Evolutionary conservation across 352 stramenopile species (phyloP).

Genomic region (Globisporangium perplexum): DNA sequence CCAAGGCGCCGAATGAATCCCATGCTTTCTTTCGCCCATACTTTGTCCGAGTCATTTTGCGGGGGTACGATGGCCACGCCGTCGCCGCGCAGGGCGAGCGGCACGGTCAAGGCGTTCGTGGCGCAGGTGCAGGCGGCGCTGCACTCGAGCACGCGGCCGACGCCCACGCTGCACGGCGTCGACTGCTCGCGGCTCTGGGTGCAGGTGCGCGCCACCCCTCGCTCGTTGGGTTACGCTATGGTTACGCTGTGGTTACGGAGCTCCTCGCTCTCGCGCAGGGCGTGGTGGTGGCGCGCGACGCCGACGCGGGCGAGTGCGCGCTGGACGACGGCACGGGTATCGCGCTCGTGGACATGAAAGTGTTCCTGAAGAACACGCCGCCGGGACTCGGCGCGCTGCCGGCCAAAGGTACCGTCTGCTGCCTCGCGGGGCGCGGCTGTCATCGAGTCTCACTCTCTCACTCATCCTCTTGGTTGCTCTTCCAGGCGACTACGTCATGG

Average conservation of each 20-base stretch:
- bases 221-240: not conserved
- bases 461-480: not conserved
- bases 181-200: slow-evolving; percentile 74
- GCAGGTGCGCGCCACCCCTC: slow-evolving; percentile 46
- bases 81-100: slow-evolving; percentile 6
- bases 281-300: slow-evolving; percentile 36
- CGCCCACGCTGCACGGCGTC: slow-evolving; percentile 45
- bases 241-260: not conserved
- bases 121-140: slow-evolving; percentile 44
- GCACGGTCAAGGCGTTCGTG: slow-evolving; percentile 58
- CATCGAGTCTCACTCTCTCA: no score
- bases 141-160: slow-evolving; percentile 27
- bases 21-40: not conserved
- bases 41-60: not conserved
- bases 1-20: not conserved
- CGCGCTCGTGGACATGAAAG: slow-evolving; percentile 48
- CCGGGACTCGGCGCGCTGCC: slow-evolving; percentile 32
- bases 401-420: slow-evolving; percentile 23
- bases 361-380: slow-evolving; percentile 60
- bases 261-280: slow-evolving; percentile 21
- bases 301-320: slow-evolving; percentile 29
- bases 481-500: slow-evolving; percentile 68
- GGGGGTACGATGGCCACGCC: not conserved
- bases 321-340: slow-evolving; percentile 78
- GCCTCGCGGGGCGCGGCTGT: no score